phyloP scores from a whole-genome alignment of 1,284 basidiomycete species.

The Phylloporus sp. region DNA sequence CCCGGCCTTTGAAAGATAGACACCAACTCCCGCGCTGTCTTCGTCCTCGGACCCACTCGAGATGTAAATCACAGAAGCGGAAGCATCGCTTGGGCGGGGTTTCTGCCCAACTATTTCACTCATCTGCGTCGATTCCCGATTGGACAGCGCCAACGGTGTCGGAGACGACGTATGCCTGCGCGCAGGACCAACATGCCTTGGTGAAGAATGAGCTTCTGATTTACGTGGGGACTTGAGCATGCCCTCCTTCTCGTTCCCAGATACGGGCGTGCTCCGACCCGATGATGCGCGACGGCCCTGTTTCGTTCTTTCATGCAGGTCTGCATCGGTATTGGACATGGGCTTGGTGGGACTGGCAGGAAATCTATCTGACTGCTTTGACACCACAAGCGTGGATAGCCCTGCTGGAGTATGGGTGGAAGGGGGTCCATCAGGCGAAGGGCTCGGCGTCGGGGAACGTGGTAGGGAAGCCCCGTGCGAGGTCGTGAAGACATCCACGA shows the following conservation, averaged over 20 bases:
- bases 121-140: not conserved
- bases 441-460: conserved; percentile 26
- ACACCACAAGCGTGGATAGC: not conserved
- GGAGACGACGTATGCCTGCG: conserved; percentile 19
- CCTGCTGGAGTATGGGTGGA: conserved; percentile 1
- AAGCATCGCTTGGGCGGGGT: conserved; percentile 20
- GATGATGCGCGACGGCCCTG: conserved; percentile 5
- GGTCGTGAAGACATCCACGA: conserved; percentile 28
- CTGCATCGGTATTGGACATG: not conserved
- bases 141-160: conserved; percentile 1
- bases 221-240: conserved; percentile 35
- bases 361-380: not conserved
- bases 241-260: conserved; percentile 9
- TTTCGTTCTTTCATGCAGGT: conserved; percentile 4
- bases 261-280: conserved; percentile 6
- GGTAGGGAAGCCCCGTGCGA: conserved; percentile 25
- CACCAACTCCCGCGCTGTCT: not conserved
- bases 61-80: conserved; percentile 32
- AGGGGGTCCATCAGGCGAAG: conserved; percentile 14
- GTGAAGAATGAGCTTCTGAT: conserved; percentile 31
- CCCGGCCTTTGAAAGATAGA: not conserved
- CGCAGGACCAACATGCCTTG: conserved; percentile 14
- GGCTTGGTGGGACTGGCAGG: conserved; percentile 17
- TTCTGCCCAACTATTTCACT: not conserved
- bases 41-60: conserved; percentile 38